Evolutionary conservation across 345 rosid genomes (phyloP).

Genomic region (Anacardium occidentale): DNA sequence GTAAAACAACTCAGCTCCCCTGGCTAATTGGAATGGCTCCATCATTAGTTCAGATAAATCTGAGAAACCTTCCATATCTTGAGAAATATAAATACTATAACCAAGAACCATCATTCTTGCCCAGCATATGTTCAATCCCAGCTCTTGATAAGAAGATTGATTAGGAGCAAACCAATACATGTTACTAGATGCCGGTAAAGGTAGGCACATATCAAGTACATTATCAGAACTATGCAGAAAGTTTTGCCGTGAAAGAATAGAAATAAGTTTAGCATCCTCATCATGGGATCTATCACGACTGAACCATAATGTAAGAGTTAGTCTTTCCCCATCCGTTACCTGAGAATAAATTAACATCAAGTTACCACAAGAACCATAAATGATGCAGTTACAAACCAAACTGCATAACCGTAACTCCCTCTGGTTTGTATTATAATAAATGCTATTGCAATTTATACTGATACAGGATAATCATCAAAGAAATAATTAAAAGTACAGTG

Average conservation of each 20-base stretch:
- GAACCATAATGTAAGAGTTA: conserved; percentile 88
- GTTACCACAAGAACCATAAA: conserved; percentile 2
- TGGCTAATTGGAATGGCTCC: conserved; percentile 56
- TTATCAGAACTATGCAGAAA: conserved; percentile 12
- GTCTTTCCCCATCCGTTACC: conserved; percentile 82
- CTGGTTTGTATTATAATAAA: not conserved
- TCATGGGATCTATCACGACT: conserved; percentile 77
- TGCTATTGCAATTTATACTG: not conserved
- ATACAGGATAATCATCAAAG: not conserved
- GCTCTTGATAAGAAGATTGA: conserved; percentile 36
- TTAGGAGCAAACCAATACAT: conserved; percentile 78
- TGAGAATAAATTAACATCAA: conserved; percentile 24
- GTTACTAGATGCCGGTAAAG: conserved; percentile 63
- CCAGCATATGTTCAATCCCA: conserved; percentile 64
- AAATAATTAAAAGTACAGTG: too few relatives aligned
- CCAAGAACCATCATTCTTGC: conserved; percentile 71
- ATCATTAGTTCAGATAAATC: conserved; percentile 47
- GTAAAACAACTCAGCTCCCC: conserved; percentile 44
- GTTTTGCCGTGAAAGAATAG: conserved; percentile 50
- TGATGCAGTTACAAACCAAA: conserved; percentile 1
- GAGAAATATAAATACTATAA: conserved; percentile 42
- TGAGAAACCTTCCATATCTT: conserved; percentile 22
- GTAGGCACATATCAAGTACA: conserved; percentile 29
- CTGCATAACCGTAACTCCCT: not conserved
- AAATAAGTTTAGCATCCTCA: conserved; percentile 77